Evolutionary conservation across 495 filamentous ascomycete genomes (phyloP), one percentile per base, ranked within the genome.

Genomic region (Clohesyomyces aquaticus): DNA sequence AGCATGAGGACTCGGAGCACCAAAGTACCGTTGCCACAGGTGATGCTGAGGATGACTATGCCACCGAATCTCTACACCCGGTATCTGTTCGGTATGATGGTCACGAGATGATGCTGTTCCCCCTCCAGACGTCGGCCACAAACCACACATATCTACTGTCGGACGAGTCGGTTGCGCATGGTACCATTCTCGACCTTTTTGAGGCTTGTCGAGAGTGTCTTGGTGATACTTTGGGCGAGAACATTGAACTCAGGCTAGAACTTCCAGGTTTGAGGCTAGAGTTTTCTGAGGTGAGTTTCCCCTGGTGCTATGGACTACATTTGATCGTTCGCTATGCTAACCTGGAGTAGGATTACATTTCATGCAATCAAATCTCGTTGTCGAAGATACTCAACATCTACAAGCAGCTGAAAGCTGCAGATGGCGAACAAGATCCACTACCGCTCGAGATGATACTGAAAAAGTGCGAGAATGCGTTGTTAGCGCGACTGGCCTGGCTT

Each of bases 381-480:
- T 6, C 45, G 6, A 23, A 48, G 22, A 18, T 48, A 48, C n/a
- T 48, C n/a, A 23, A 18, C 45, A 48, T 48, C 45, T 48, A 48
- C 18, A 18, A 48, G 22, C 6, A 19, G 9, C 45, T 48, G 4
- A 18, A 48, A 48, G 45, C n/a, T n/a, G n/a, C n/a, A 48, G 45
- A 48, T n/a, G 45, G 45, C 6, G n/a, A 8, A 18, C n/a, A 48
- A 48, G 45, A 48, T n/a, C 6, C 45, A 19, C 45, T n/a, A 18
- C 45, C 45, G 22, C 45, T 48, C 45, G 22, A 48, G 45, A 48
- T 48, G 45, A 48, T 48, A 4, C n/a, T 48, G 45, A 48, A 9
- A n/a, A 23, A 18, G 32, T 38, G 32, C 32, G 32, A 38, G 32
- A 38, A 38, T 38, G 6, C 32, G 6, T 6, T 38, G 14, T 6